Conservation (phyloP, 345 rosid genomes). For the Geranium brycei region DNA sequence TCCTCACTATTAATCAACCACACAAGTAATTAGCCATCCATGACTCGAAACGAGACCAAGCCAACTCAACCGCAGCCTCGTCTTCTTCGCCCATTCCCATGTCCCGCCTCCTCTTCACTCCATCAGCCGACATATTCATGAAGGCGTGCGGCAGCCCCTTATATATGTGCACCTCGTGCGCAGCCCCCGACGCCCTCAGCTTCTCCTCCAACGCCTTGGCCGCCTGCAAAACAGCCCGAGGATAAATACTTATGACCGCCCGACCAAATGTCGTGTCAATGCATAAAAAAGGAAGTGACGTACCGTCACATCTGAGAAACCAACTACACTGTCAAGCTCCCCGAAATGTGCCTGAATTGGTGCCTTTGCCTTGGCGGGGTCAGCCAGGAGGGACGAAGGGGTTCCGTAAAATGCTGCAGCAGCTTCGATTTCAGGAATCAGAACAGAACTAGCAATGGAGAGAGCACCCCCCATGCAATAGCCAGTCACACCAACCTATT, state of each 20-base stretch:
- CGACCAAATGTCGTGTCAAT: too few relatives aligned
- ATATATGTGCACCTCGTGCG: slow-evolving; percentile 74
- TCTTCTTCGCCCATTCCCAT: slow-evolving; percentile 86
- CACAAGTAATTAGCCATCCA: slow-evolving; percentile 69
- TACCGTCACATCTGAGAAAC: slow-evolving; percentile 81
- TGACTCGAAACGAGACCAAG: slow-evolving; percentile 77
- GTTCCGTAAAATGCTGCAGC: slow-evolving; percentile 80
- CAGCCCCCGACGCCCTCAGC: slow-evolving; percentile 60
- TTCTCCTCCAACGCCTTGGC: slow-evolving; percentile 77
- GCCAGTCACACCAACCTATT: too few relatives aligned
- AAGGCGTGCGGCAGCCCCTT: slow-evolving; percentile 65
- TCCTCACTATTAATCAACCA: slow-evolving; percentile 1
- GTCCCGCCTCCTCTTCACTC: slow-evolving; percentile 57
- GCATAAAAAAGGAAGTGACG: slow-evolving; percentile 6
- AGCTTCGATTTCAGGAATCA: slow-evolving; percentile 75
- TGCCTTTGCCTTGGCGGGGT: slow-evolving; percentile 65
- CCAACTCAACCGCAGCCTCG: slow-evolving; percentile 64
- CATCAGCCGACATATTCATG: slow-evolving; percentile 71
- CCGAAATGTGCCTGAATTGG: slow-evolving; percentile 90
- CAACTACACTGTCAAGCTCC: slow-evolving; percentile 70
- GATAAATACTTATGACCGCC: too few relatives aligned
- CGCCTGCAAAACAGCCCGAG: slow-evolving; percentile 32
- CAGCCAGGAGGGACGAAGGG: slow-evolving; percentile 72
- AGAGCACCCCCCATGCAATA: slow-evolving; percentile 67
- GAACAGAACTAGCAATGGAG: slow-evolving; percentile 80